Evolutionary conservation across 1,139 yeast genomes (phyloP).

Genomic region (Torulaspora pretoriensis): DNA sequence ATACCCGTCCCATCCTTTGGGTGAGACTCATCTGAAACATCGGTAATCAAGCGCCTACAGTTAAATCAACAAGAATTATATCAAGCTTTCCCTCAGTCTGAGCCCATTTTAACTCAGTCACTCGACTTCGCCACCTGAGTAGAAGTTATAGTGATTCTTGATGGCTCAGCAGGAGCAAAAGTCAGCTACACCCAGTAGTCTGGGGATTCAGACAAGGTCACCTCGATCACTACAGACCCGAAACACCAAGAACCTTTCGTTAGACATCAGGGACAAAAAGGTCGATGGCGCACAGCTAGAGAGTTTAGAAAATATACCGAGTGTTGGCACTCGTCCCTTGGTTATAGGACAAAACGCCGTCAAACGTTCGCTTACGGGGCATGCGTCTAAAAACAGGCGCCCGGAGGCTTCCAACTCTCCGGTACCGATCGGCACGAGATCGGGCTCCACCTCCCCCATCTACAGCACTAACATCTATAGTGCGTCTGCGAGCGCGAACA

Average conservation of each 20-base stretch:
- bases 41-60: background rate
- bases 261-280: slow-evolving; percentile 18
- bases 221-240: slow-evolving; percentile 28
- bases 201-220: slow-evolving; percentile 11
- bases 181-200: slow-evolving; percentile 2
- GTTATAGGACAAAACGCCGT: slow-evolving; percentile 1
- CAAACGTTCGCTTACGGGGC: background rate
- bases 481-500: background rate
- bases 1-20: slow-evolving; percentile 2
- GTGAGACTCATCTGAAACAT: slow-evolving; percentile 3
- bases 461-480: slow-evolving; percentile 3
- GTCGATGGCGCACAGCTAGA: background rate
- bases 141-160: background rate
- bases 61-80: background rate
- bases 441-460: slow-evolving; percentile 9
- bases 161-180: slow-evolving; percentile 4
- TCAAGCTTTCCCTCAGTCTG: background rate
- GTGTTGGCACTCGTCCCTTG: slow-evolving; percentile 5
- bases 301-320: slow-evolving; percentile 2
- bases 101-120: background rate
- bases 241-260: slow-evolving; percentile 32
- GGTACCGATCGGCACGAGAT: slow-evolving; percentile 1
- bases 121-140: background rate
- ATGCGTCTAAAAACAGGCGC: background rate
- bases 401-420: slow-evolving; percentile 8